Evolutionary conservation across 2,329 filamentous ascomycete species (phyloP).

Genomic region (Fusarium sp.): DNA sequence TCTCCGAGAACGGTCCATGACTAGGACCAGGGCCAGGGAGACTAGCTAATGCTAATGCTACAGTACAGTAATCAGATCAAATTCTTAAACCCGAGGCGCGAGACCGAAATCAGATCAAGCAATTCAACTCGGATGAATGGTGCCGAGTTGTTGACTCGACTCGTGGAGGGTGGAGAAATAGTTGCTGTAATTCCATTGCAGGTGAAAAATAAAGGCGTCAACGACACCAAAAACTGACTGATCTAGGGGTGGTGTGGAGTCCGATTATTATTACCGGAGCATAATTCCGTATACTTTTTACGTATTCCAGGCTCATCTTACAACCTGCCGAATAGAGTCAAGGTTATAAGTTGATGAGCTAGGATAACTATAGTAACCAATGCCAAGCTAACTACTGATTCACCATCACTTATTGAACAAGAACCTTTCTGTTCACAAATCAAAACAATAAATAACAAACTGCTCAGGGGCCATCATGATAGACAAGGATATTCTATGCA

Average conservation of each 20-base stretch:
- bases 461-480: neutral
- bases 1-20: constrained; percentile 33
- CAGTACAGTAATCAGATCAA: constrained; percentile 6
- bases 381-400: neutral
- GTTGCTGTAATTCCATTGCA: constrained; percentile 6
- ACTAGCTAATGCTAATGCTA: neutral
- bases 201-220: constrained; percentile 27
- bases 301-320: constrained; percentile 9
- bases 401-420: neutral
- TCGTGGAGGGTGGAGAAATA: constrained; percentile 34
- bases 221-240: constrained; percentile 14
- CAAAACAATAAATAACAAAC: neutral
- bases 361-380: neutral
- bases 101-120: constrained; percentile 19
- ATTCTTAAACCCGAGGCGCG: constrained; percentile 11
- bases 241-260: constrained; percentile 29
- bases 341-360: neutral
- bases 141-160: constrained; percentile 7
- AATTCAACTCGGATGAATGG: constrained; percentile 24
- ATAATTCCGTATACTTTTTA: constrained; percentile 37
- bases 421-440: neutral
- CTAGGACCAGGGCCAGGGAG: constrained; percentile 5
- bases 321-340: neutral
- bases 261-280: constrained; percentile 38
- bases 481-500: neutral